phyloP scores from a whole-genome alignment of 2,329 filamentous ascomycete species.

The Drechslerella dactyloides region DNA sequence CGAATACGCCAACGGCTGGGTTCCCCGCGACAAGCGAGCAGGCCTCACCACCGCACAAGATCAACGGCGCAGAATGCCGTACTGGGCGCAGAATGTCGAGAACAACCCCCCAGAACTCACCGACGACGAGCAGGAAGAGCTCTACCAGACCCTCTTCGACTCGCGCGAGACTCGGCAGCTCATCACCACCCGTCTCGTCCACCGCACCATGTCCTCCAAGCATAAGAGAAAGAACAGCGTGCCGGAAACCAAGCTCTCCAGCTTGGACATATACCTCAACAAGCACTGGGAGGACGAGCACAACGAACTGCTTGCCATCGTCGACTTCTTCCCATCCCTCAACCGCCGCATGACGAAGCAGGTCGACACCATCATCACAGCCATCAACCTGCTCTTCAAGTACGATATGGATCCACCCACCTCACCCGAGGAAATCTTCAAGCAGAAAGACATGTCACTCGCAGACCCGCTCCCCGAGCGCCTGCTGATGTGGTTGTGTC shows the following conservation, averaged over 20 bases:
- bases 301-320: slow-evolving; percentile 16
- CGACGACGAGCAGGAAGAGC: slow-evolving; percentile 27
- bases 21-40: slow-evolving; percentile 14
- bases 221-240: slow-evolving; percentile 2
- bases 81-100: slow-evolving; percentile 22
- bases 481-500: slow-evolving; percentile 40
- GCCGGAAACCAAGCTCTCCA: slow-evolving; percentile 7
- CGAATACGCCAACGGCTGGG: slow-evolving; percentile 18
- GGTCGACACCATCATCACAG: slow-evolving; percentile 15
- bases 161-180: slow-evolving; percentile 20
- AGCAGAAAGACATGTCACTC: slow-evolving; percentile 9
- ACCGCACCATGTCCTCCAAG: not conserved
- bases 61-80: slow-evolving; percentile 10
- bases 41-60: slow-evolving; percentile 27
- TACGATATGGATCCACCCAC: slow-evolving; percentile 21
- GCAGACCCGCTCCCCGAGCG: slow-evolving; percentile 22
- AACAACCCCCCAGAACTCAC: slow-evolving; percentile 13
- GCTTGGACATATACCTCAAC: slow-evolving; percentile 28
- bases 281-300: slow-evolving; percentile 28
- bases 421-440: slow-evolving; percentile 31
- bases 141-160: slow-evolving; percentile 41
- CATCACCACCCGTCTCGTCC: slow-evolving; percentile 32
- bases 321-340: slow-evolving; percentile 14
- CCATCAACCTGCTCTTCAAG: slow-evolving; percentile 28
- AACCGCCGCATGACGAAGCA: slow-evolving; percentile 14